phyloP scores from a whole-genome alignment of 441 rosid species.

The Theobroma grandiflorum region DNA sequence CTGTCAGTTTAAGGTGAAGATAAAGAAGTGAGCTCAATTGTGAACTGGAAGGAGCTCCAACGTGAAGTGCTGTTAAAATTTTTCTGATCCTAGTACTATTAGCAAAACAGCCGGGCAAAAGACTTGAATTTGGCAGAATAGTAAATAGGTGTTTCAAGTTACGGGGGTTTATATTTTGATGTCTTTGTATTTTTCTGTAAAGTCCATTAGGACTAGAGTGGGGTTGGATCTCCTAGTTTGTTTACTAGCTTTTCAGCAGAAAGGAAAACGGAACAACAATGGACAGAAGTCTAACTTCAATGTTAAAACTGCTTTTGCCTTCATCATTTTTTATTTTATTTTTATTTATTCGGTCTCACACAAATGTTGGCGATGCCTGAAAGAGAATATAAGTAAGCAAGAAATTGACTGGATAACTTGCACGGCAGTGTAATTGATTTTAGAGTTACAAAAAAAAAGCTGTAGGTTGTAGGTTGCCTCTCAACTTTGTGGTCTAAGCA shows the following conservation, averaged over 20 bases:
- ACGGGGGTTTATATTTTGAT: not conserved
- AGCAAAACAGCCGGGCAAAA: not conserved
- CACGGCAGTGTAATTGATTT: not conserved
- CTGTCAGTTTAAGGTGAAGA: not conserved
- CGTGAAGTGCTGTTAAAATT: conserved; percentile 4
- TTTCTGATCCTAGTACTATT: not conserved
- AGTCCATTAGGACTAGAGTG: not conserved
- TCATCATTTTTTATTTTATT: too few species aligned
- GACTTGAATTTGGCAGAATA: conserved; percentile 15
- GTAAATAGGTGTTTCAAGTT: not conserved
- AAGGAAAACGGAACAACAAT: not conserved
- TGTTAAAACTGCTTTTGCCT: not conserved
- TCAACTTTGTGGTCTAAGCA: not conserved
- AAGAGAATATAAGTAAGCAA: not conserved
- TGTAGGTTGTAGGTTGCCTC: not conserved
- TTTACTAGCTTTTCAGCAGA: not conserved
- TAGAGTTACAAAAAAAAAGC: too few species aligned
- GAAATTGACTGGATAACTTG: too few species aligned
- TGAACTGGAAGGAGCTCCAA: not conserved
- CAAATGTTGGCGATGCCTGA: not conserved
- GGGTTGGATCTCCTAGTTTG: not conserved
- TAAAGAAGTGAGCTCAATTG: conserved; percentile 8
- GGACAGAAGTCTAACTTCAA: not conserved
- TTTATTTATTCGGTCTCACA: not conserved
- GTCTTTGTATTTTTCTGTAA: not conserved